Percentiles rank a stretch among this genome's conserved stretches.
Evolutionary conservation across 257 asterid species (phyloP).

Genomic region (Solanum medicagineum): DNA sequence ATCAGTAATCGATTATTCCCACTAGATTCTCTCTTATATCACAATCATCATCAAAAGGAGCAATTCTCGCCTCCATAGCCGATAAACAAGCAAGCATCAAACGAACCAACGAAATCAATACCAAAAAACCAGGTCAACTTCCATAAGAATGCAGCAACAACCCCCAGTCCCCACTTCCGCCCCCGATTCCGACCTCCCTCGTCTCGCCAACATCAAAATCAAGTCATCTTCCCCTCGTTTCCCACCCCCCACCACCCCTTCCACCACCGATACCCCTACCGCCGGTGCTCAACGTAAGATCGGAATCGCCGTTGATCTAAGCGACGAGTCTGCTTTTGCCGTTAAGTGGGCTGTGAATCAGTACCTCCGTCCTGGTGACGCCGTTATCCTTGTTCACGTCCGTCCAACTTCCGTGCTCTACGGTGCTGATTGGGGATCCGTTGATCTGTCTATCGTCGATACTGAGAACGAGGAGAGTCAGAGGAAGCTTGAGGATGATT

Average conservation of each 20-base stretch:
- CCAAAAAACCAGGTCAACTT: constrained; percentile 19
- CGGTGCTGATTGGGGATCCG: constrained; percentile 94
- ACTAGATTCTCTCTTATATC: background rate
- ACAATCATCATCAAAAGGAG: background rate
- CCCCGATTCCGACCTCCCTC: constrained; percentile 70
- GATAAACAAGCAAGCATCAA: background rate
- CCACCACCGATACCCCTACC: constrained; percentile 62
- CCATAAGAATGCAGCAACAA: constrained; percentile 36
- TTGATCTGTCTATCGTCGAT: constrained; percentile 60
- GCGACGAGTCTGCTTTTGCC: constrained; percentile 80
- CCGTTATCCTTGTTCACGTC: constrained; percentile 66
- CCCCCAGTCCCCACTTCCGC: constrained; percentile 11
- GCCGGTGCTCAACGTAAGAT: constrained; percentile 73
- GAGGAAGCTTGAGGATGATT: constrained; percentile 61
- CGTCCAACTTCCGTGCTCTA: constrained; percentile 87
- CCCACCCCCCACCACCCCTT: constrained; percentile 61
- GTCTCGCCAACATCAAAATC: constrained; percentile 71
- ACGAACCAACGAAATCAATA: background rate
- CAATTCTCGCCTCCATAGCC: background rate
- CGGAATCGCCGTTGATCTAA: constrained; percentile 84
- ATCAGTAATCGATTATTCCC: background rate
- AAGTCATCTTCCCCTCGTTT: constrained; percentile 84
- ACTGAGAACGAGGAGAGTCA: constrained; percentile 52
- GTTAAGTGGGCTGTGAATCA: constrained; percentile 76
- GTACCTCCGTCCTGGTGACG: constrained; percentile 85